Conservation (phyloP, 1,284 basidiomycete species). For the Ceratobasidium sp. region DNA sequence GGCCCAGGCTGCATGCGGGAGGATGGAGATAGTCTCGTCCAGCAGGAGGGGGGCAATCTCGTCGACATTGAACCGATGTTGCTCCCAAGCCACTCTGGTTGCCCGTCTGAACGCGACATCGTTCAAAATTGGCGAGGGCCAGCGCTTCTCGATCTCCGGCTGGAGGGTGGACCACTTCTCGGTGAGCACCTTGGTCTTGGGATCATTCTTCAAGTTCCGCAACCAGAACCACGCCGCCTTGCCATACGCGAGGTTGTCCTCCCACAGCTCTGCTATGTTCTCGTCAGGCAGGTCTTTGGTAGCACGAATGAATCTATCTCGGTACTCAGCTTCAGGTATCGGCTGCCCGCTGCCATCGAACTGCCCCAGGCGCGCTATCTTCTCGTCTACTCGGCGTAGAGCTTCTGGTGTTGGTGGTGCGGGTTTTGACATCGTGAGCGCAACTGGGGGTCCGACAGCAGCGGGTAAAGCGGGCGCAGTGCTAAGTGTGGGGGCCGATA, state of each 20-base stretch:
- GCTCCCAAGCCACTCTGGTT: background rate
- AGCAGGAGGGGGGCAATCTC: too few species aligned
- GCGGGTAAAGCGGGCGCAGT: too few species aligned
- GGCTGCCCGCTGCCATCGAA: constrained; percentile 10
- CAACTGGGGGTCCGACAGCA: too few species aligned
- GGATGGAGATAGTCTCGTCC: background rate
- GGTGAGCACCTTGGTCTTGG: background rate
- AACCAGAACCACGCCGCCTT: constrained; percentile 3
- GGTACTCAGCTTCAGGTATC: constrained; percentile 32
- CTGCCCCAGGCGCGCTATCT: background rate
- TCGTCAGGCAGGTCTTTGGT: constrained; percentile 21
- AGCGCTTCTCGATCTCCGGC: constrained; percentile 30
- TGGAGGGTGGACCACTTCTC: constrained; percentile 16
- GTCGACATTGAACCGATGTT: background rate
- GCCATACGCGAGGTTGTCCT: constrained; percentile 2
- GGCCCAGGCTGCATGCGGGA: background rate
- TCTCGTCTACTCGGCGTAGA: background rate
- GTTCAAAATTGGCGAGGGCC: constrained; percentile 1
- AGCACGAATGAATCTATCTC: constrained; percentile 6
- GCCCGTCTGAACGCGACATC: background rate
- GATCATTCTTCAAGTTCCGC: background rate
- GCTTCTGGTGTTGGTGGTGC: constrained; percentile 5
- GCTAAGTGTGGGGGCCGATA: too few species aligned
- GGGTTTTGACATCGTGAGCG: too few species aligned
- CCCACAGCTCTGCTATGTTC: constrained; percentile 21